A percentile compares a stretch with the other conserved stretches of the same genome.
These are phyloP conservation scores for Penicillium atrosanguineum DNA, from an alignment of 495 filamentous ascomycete genomes.

Conservation along the genomic window DNA sequence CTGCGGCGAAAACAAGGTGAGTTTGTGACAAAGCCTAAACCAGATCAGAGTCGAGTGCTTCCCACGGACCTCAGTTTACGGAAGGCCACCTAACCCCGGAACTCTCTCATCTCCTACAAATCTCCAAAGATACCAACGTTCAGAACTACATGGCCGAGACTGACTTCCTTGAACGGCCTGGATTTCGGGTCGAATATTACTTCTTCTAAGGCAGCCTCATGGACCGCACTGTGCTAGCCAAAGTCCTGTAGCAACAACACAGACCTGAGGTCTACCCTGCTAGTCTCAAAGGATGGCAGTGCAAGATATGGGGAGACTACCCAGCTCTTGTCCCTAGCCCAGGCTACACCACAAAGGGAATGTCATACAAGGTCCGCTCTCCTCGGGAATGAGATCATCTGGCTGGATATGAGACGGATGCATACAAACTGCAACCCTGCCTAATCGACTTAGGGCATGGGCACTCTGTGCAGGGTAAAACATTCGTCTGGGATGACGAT, in stretches of 20 bases:
- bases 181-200: neutral
- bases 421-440: neutral
- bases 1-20: neutral
- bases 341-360: neutral
- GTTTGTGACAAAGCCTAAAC: neutral
- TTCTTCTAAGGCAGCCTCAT: neutral
- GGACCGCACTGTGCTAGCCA: neutral
- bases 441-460: neutral
- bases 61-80: neutral
- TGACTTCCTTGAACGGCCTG: neutral
- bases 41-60: neutral
- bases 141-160: neutral
- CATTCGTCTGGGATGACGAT: neutral
- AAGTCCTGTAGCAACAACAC: neutral
- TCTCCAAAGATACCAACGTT: neutral
- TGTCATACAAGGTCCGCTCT: neutral
- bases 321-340: neutral
- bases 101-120: neutral
- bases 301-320: neutral
- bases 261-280: neutral
- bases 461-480: neutral
- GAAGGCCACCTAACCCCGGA: neutral
- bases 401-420: neutral
- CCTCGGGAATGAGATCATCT: neutral
- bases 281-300: neutral